Evolutionary conservation across 495 filamentous ascomycete species (phyloP), one percentile per base, ranked within the genome.

Genomic region (Hypomontagnella monticulosa): DNA sequence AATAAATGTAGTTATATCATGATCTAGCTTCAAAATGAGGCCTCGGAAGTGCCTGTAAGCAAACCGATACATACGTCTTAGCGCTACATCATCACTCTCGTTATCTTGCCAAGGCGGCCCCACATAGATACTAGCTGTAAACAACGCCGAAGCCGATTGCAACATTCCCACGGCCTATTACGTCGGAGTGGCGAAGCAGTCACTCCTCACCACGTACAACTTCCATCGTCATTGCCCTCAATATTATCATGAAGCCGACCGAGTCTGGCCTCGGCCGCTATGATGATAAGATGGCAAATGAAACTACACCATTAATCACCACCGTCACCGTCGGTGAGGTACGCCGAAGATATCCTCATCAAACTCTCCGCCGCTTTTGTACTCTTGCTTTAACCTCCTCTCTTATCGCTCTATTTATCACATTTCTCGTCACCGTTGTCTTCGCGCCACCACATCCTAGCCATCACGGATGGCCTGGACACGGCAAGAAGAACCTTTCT

Each of bases 321-420:
- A 84, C 83, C 19, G 85, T 90, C 40, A 77, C 73, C 19, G 80
- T 87, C 14, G 75, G 69, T 27, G 73, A 78, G 4, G 77, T 75
- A 12, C 89, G 83, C 34, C 84, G 80, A 61, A 86, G 88, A 43
- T 92, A 93, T 70, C 83, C 84, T 15, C 91, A 92, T 72, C 84
- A 85, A 67, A 79, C 81, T 12, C 66, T 93, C 32, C 89, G 91
- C 54, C 88, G 87, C 48, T 86, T 89, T 73, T 95, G 90, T 76
- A 92, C 87, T 49, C 80, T 89, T 48, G 80, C 83, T 12, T 77
- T 93, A 9, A 71, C 79, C 18, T 73, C 79, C 1, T 75, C 87
- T 2, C 81, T 93, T 2, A 58, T 90, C 14, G 74, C 85, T 48
- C 75, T 88, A 41, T 72, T 86, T 20, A 69, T 89, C 40, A 74